Evolutionary conservation across 106 monocot genomes (phyloP).

Genomic region (Dioscorea alata): DNA sequence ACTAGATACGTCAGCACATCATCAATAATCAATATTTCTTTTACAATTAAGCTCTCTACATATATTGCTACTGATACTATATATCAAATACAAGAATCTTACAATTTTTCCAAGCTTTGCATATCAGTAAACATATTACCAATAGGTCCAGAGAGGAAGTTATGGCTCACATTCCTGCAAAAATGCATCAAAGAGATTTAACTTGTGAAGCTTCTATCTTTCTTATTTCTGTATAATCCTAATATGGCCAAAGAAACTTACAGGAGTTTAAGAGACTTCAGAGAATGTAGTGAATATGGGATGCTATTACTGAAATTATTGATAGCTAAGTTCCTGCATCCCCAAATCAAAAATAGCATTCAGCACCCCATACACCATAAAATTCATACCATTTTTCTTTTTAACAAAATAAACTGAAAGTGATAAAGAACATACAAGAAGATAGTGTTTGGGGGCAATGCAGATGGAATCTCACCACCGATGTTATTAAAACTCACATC

Average conservation of each 20-base stretch:
- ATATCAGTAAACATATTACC: slow-evolving; percentile 52
- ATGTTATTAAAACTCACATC: slow-evolving; percentile 63
- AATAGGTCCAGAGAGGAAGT: slow-evolving; percentile 42
- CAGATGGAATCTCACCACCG: slow-evolving; percentile 52
- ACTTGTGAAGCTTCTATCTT: not conserved
- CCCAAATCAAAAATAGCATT: too few relatives aligned
- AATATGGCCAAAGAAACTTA: slow-evolving; percentile 19
- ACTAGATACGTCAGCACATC: too few relatives aligned
- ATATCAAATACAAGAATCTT: slow-evolving; percentile 5
- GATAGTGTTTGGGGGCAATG: slow-evolving; percentile 55
- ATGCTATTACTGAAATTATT: slow-evolving; percentile 39
- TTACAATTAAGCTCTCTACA: too few relatives aligned
- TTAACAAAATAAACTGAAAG: not conserved
- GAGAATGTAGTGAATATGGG: slow-evolving; percentile 29
- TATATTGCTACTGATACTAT: too few relatives aligned
- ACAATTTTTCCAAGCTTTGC: slow-evolving; percentile 42
- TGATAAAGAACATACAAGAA: slow-evolving; percentile 28
- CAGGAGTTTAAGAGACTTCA: slow-evolving; percentile 39
- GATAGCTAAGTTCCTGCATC: slow-evolving; percentile 39
- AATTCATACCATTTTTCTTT: too few relatives aligned
- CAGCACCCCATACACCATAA: too few relatives aligned
- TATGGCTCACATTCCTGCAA: slow-evolving; percentile 61
- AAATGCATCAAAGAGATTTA: not conserved
- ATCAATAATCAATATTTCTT: too few relatives aligned
- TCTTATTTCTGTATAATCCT: not conserved